These are phyloP conservation scores for Funneliformis caledonium DNA, from an alignment of 371 early-diverging fungal species.

Conservation along the genomic window DNA sequence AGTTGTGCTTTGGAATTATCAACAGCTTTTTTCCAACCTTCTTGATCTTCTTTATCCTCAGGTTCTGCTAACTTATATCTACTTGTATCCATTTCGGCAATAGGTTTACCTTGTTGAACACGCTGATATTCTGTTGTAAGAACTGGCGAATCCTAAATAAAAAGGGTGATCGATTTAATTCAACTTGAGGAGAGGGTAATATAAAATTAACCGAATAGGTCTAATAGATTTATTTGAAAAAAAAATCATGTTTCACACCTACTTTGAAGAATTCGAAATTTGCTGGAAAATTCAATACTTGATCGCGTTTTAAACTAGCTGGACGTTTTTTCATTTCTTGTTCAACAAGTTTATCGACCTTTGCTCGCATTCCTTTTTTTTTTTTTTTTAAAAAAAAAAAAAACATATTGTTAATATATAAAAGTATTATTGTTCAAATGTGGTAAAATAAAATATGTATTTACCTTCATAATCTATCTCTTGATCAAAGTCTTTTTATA, in stretches of 20 bases:
- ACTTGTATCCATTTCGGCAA: neutral
- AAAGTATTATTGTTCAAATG: neutral
- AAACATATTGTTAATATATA: neutral
- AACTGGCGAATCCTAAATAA: constrained; percentile 28
- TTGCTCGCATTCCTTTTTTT: constrained; percentile 45
- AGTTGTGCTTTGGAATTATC: constrained; percentile 85
- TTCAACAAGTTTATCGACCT: constrained; percentile 68
- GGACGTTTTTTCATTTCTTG: constrained; percentile 72
- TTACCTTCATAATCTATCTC: constrained; percentile 37
- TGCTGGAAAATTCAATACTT: constrained; percentile 7
- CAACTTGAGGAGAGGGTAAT: neutral
- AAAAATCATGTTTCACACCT: neutral
- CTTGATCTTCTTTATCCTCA: constrained; percentile 44
- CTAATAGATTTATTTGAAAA: neutral
- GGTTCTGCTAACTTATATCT: constrained; percentile 28
- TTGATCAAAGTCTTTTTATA: constrained; percentile 19
- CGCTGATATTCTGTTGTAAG: constrained; percentile 34
- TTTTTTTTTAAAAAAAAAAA: neutral
- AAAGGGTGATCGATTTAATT: no score
- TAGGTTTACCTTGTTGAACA: constrained; percentile 31
- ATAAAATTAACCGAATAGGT: neutral
- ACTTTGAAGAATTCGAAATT: constrained; percentile 37
- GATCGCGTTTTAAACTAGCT: neutral
- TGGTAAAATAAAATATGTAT: neutral
- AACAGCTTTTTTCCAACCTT: constrained; percentile 69